Conservation (phyloP, 163 green algal genomes). For the Coccomyxa subellipsoidea region DNA sequence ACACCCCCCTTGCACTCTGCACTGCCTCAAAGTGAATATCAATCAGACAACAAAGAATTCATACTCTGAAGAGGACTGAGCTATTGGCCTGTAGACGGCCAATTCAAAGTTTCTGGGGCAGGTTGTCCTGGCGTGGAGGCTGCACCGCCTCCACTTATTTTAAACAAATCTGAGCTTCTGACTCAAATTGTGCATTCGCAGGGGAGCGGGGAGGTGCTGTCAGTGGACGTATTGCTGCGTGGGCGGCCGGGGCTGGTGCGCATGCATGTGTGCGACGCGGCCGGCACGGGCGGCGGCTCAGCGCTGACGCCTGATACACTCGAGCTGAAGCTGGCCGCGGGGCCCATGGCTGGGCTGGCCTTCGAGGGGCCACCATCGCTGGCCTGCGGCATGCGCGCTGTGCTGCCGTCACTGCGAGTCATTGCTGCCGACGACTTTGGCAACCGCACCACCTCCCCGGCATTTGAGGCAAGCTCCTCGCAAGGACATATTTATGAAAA, state of each 20-base stretch:
- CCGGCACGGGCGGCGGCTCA: slow-evolving; percentile 25
- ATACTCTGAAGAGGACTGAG: too few species aligned
- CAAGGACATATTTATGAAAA: background rate
- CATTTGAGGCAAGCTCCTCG: background rate
- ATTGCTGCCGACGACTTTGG: slow-evolving; percentile 47
- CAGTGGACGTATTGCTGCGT: slow-evolving; percentile 28
- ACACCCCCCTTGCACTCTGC: too few species aligned
- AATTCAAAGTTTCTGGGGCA: too few species aligned
- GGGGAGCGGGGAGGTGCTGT: slow-evolving; percentile 31
- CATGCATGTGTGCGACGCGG: slow-evolving; percentile 35
- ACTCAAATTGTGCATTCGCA: slow-evolving; percentile 2
- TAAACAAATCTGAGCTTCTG: too few species aligned
- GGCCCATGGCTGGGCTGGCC: slow-evolving; percentile 37
- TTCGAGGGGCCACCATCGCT: slow-evolving; percentile 43
- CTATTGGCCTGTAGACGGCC: too few species aligned
- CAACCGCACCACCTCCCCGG: slow-evolving; percentile 35
- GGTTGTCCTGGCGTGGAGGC: too few species aligned
- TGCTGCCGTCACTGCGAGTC: slow-evolving; percentile 47
- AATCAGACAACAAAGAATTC: too few species aligned
- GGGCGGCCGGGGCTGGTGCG: slow-evolving; percentile 35
- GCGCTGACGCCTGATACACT: slow-evolving; percentile 49
- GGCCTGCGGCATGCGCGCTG: slow-evolving; percentile 38
- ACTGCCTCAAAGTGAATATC: too few species aligned
- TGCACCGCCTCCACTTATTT: too few species aligned
- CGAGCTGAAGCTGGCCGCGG: slow-evolving; percentile 48